These are phyloP conservation scores for Gloeostereum incarnatum DNA, from an alignment of 768 basidiomycete species.

Conservation along the genomic window DNA sequence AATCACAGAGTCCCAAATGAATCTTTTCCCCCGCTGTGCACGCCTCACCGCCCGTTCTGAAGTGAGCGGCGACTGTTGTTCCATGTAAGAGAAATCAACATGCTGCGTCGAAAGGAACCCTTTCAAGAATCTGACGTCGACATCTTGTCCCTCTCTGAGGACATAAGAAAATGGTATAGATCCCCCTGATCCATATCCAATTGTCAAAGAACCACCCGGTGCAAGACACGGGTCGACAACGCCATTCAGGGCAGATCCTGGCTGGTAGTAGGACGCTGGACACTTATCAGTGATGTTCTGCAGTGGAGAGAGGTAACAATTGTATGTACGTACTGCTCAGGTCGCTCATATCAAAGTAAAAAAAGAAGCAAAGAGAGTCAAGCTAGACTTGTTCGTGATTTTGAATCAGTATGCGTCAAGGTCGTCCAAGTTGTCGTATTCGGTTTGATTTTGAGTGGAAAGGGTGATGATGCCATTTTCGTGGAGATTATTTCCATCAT, in stretches of 20 bases:
- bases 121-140: constrained; percentile 20
- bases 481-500: constrained; percentile 6
- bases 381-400: constrained; percentile 8
- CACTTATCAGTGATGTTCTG: background rate
- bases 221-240: background rate
- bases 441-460: too few species aligned
- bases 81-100: constrained; percentile 14
- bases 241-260: background rate
- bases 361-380: constrained; percentile 9
- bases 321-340: constrained; percentile 6
- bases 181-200: constrained; percentile 18
- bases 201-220: constrained; percentile 7
- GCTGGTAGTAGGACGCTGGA: background rate
- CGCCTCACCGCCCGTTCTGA: too few species aligned
- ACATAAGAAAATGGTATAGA: constrained; percentile 8
- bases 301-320: background rate
- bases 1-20: too few species aligned
- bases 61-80: constrained; percentile 13
- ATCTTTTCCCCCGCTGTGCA: too few species aligned
- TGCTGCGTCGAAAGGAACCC: constrained; percentile 15
- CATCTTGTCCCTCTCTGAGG: constrained; percentile 9
- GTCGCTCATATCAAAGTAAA: constrained; percentile 11
- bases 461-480: constrained; percentile 3
- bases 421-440: constrained; percentile 4
- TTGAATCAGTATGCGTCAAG: constrained; percentile 2